phyloP scores from a whole-genome alignment of 2,329 filamentous ascomycete species.

The Aureobasidium sp. region DNA sequence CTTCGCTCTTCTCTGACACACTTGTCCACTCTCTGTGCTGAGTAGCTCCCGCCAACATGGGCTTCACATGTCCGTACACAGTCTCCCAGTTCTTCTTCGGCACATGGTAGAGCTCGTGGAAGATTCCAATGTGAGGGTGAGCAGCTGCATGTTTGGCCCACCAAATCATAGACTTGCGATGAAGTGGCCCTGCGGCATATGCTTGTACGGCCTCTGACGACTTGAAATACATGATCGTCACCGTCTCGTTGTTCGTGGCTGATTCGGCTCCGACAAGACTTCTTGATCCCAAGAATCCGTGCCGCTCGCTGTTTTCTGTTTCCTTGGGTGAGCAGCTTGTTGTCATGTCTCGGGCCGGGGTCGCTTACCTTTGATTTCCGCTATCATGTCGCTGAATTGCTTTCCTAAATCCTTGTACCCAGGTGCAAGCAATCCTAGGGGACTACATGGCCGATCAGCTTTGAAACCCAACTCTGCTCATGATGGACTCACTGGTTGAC shows the following conservation, averaged over 20 bases:
- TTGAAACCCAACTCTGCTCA: not conserved
- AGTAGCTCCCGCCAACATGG: constrained; percentile 28
- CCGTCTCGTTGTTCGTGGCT: constrained; percentile 34
- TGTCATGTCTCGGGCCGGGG: too few species aligned
- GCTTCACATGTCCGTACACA: constrained; percentile 41
- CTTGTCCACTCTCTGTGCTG: constrained; percentile 22
- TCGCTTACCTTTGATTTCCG: constrained; percentile 23
- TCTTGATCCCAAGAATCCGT: constrained; percentile 43
- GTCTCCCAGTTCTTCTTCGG: constrained; percentile 44
- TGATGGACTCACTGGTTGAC: constrained; percentile 26
- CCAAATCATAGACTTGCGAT: constrained; percentile 47
- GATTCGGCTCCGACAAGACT: constrained; percentile 36
- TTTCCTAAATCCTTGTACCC: constrained; percentile 35
- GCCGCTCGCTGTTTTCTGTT: constrained; percentile 33
- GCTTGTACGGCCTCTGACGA: constrained; percentile 43
- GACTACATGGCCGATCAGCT: constrained; percentile 24
- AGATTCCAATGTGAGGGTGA: constrained; percentile 42
- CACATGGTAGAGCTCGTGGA: constrained; percentile 49
- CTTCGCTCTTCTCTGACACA: constrained; percentile 21
- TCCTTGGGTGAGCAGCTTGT: not conserved
- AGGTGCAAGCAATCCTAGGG: constrained; percentile 44
- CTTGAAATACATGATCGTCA: constrained; percentile 47
- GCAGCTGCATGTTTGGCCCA: constrained; percentile 31
- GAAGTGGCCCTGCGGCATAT: constrained; percentile 46
- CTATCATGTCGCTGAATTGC: constrained; percentile 36